These are phyloP conservation scores for Asterionellopsis glacialis DNA, from an alignment of 108 stramenopile genomes.

Conservation along the genomic window DNA sequence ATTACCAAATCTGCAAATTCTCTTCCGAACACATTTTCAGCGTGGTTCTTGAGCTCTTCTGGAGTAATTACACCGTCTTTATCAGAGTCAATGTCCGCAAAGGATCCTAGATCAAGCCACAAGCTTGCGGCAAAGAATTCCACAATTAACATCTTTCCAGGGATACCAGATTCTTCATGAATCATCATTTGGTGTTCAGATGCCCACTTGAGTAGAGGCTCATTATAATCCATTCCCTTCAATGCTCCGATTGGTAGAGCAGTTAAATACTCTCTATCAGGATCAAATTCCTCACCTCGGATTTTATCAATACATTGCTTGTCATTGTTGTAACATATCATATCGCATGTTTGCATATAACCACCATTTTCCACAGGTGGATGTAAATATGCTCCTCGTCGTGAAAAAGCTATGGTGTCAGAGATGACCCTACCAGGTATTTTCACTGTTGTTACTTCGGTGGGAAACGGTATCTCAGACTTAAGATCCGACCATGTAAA, in stretches of 20 bases:
- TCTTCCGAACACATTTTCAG: slow-evolving; percentile 11
- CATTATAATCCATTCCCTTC: slow-evolving; percentile 39
- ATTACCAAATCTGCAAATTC: slow-evolving; percentile 28
- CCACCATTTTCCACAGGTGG: slow-evolving; percentile 17
- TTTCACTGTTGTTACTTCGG: slow-evolving; percentile 12
- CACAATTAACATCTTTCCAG: slow-evolving; percentile 26
- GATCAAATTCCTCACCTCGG: slow-evolving; percentile 26
- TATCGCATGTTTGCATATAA: slow-evolving; percentile 27
- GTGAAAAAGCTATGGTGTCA: slow-evolving; percentile 27
- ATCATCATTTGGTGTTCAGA: neutral
- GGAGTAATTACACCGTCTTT: slow-evolving; percentile 31
- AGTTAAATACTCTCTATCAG: slow-evolving; percentile 17
- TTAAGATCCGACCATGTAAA: slow-evolving; percentile 45
- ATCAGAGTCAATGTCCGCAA: slow-evolving; percentile 35
- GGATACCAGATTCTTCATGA: slow-evolving; percentile 16
- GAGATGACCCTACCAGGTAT: slow-evolving; percentile 34
- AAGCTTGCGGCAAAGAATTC: slow-evolving; percentile 28
- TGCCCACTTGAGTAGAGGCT: slow-evolving; percentile 39
- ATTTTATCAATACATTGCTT: slow-evolving; percentile 17
- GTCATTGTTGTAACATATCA: slow-evolving; percentile 19
- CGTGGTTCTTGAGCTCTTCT: slow-evolving; percentile 23
- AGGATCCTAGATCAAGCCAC: slow-evolving; percentile 39
- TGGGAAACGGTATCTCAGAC: slow-evolving; percentile 36
- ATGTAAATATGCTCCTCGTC: slow-evolving; percentile 2
- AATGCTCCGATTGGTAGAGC: slow-evolving; percentile 26